Percentiles rank a stretch among this genome's conserved stretches.
phyloP scores from a whole-genome alignment of 495 filamentous ascomycete genomes.

The Sordaria brevicollis region DNA sequence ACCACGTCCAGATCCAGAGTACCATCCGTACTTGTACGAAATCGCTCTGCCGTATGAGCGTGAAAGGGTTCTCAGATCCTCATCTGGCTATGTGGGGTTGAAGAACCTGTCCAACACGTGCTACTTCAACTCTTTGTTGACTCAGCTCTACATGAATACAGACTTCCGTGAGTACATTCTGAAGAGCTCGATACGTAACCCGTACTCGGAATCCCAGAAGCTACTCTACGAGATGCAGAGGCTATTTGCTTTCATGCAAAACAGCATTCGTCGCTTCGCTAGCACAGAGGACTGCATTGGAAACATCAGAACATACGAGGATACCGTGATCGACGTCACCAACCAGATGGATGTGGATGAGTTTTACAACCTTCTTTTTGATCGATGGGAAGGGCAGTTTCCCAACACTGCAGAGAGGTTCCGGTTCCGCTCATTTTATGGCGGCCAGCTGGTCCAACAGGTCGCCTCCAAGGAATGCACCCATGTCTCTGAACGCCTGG shows the following conservation, averaged over 20 bases:
- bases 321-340: slow-evolving; percentile 71
- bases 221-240: slow-evolving; percentile 68
- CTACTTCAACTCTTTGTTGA: slow-evolving; percentile 92
- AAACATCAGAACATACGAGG: slow-evolving; percentile 73
- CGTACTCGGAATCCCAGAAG: slow-evolving; percentile 41
- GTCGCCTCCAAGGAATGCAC: slow-evolving; percentile 89
- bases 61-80: slow-evolving; percentile 56
- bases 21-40: slow-evolving; percentile 39
- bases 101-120: slow-evolving; percentile 92
- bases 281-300: slow-evolving; percentile 65
- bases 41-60: slow-evolving; percentile 52
- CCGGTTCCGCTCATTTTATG: slow-evolving; percentile 74
- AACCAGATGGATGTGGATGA: slow-evolving; percentile 98
- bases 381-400: slow-evolving; percentile 82
- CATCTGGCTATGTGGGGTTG: slow-evolving; percentile 72
- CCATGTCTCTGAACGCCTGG: slow-evolving; percentile 83
- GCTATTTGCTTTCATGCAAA: slow-evolving; percentile 80
- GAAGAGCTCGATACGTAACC: slow-evolving; percentile 42
- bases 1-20: slow-evolving; percentile 22
- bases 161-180: slow-evolving; percentile 82
- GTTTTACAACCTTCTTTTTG: slow-evolving; percentile 90
- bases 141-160: slow-evolving; percentile 95
- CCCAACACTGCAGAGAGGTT: slow-evolving; percentile 55
- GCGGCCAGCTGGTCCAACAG: slow-evolving; percentile 86
- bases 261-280: slow-evolving; percentile 58